Percentiles rank a stretch among this genome's conserved stretches.
phyloP scores from a whole-genome alignment of 2,329 filamentous ascomycete species.

The Xylogone sp. region DNA sequence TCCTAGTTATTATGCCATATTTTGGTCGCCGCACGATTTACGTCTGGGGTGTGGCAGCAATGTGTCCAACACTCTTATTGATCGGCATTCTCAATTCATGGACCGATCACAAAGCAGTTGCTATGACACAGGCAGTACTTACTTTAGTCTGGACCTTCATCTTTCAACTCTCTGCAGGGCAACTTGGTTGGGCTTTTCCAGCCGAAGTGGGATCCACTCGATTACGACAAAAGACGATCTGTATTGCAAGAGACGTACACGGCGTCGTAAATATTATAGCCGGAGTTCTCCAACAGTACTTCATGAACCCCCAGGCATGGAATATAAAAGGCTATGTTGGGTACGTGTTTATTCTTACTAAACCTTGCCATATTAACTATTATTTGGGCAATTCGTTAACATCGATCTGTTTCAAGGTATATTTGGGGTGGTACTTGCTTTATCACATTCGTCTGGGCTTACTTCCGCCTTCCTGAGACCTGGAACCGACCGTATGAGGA shows the following conservation, averaged over 20 bases:
- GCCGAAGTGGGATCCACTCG: constrained; percentile 32
- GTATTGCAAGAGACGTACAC: constrained; percentile 29
- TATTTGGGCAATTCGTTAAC: not conserved
- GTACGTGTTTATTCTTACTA: not conserved
- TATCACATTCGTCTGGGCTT: constrained; percentile 32
- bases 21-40: constrained; percentile 47
- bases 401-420: constrained; percentile 26
- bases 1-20: constrained; percentile 35
- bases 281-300: constrained; percentile 27
- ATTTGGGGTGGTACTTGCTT: constrained; percentile 36
- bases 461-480: constrained; percentile 36
- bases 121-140: constrained; percentile 22
- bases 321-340: constrained; percentile 45
- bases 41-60: constrained; percentile 41
- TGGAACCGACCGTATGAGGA: constrained; percentile 39
- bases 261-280: constrained; percentile 29
- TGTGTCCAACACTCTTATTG: constrained; percentile 40
- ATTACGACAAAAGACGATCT: constrained; percentile 27
- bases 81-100: constrained; percentile 33
- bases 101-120: constrained; percentile 9
- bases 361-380: constrained; percentile 32
- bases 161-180: constrained; percentile 34
- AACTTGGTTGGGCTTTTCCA: constrained; percentile 31
- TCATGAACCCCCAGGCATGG: constrained; percentile 43
- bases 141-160: constrained; percentile 20